Conservation (phyloP, 1,284 basidiomycete species). For the Ustilago shanxiensis region DNA sequence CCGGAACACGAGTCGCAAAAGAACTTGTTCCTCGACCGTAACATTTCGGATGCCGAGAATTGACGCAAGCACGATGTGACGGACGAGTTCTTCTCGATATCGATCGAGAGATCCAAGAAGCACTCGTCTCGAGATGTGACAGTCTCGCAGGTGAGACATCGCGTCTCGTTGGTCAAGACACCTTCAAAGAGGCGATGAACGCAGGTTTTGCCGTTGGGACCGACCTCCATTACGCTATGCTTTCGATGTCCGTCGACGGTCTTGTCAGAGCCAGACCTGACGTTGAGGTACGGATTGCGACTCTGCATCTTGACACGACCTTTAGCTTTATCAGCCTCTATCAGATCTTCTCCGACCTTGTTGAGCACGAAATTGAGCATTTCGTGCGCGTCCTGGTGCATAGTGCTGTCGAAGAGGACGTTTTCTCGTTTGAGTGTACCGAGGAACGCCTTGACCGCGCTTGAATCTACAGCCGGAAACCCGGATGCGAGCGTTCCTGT, state of each 20-base stretch:
- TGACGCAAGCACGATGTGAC: constrained; percentile 93
- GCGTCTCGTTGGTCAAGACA: constrained; percentile 91
- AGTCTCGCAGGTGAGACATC: constrained; percentile 91
- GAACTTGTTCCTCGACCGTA: constrained; percentile 97
- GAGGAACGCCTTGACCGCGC: constrained; percentile 59
- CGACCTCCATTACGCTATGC: constrained; percentile 56
- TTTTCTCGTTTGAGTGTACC: constrained; percentile 60
- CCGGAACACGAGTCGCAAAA: constrained; percentile 97
- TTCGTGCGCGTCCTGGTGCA: constrained; percentile 90
- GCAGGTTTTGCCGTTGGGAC: constrained; percentile 77
- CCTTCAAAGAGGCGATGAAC: constrained; percentile 95
- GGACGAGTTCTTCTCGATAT: constrained; percentile 96
- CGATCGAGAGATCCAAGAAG: constrained; percentile 96
- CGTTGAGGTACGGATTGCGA: constrained; percentile 40
- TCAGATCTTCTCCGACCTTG: constrained; percentile 90
- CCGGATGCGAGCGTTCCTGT: constrained; percentile 83
- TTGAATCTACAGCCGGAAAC: constrained; percentile 77
- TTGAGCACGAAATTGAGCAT: constrained; percentile 96
- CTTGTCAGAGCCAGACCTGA: constrained; percentile 22
- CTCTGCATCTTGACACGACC: constrained; percentile 44
- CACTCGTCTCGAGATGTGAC: constrained; percentile 94
- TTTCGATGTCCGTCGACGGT: constrained; percentile 57
- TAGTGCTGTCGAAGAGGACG: constrained; percentile 65
- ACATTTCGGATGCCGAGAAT: constrained; percentile 97
- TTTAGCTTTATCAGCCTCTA: constrained; percentile 71